These are phyloP conservation scores for Gnomoniopsis smithogilvyi DNA, from an alignment of 2,329 filamentous ascomycete species.

Conservation along the genomic window DNA sequence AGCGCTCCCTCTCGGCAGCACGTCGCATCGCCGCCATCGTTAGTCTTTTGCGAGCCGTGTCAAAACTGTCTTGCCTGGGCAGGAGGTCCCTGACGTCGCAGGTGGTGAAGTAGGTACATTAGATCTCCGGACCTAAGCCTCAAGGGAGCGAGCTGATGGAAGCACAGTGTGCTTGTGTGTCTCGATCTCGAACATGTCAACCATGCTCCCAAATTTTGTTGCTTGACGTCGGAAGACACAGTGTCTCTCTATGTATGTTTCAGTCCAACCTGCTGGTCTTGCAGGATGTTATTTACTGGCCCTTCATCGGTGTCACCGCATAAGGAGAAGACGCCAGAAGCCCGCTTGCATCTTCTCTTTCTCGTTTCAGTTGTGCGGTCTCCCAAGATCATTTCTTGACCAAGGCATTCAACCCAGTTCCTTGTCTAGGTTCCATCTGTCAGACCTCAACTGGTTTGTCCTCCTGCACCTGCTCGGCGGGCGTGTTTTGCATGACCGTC, in stretches of 20 bases:
- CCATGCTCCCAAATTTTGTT: not conserved
- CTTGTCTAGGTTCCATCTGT: constrained; percentile 8
- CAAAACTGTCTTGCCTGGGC: constrained; percentile 1
- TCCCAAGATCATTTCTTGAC: constrained; percentile 1
- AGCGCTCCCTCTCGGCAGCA: not conserved
- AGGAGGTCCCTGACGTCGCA: constrained; percentile 2
- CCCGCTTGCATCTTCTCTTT: constrained; percentile 11
- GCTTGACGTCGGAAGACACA: not conserved
- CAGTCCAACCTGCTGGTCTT: not conserved
- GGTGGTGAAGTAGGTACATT: not conserved
- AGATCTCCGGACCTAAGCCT: not conserved
- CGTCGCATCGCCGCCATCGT: not conserved
- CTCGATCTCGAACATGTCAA: constrained; percentile 7
- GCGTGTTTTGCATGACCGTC: not conserved
- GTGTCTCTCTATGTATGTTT: constrained; percentile 10
- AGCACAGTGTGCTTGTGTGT: constrained; percentile 11
- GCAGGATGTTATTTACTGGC: not conserved
- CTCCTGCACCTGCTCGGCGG: constrained; percentile 2
- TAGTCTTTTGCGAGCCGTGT: not conserved
- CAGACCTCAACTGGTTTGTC: constrained; percentile 1
- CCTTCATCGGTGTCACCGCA: constrained; percentile 12
- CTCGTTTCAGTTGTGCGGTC: constrained; percentile 1
- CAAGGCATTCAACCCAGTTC: not conserved
- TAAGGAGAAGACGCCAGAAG: constrained; percentile 13
- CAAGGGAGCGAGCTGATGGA: not conserved